Evolutionary conservation across 1,284 basidiomycete species (phyloP).

Genomic region (Puccinia triticina): DNA sequence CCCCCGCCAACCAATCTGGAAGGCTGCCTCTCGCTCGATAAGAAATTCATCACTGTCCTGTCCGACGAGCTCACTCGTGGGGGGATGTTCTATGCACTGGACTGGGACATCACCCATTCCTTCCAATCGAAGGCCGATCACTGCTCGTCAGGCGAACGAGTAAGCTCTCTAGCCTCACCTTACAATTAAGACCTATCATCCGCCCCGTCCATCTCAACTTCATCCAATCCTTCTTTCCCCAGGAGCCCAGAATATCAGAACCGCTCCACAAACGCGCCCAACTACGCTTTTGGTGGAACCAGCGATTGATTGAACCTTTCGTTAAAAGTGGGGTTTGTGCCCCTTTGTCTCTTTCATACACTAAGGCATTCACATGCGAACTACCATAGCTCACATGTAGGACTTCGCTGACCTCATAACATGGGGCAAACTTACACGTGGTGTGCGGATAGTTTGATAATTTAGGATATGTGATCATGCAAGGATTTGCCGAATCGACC

Average conservation of each 20-base stretch:
- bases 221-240: not conserved
- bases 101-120: slow-evolving; percentile 38
- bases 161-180: not conserved
- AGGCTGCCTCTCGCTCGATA: slow-evolving; percentile 33
- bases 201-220: not conserved
- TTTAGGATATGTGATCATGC: slow-evolving; percentile 44
- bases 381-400: not conserved
- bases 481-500: slow-evolving; percentile 46
- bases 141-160: not conserved
- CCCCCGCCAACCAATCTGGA: not conserved
- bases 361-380: not conserved
- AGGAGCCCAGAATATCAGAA: slow-evolving; percentile 28
- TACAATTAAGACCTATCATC: not conserved
- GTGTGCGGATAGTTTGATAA: slow-evolving; percentile 18
- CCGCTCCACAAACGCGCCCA: slow-evolving; percentile 32
- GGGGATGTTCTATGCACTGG: slow-evolving; percentile 47
- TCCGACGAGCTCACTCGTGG: slow-evolving; percentile 31
- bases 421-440: not conserved
- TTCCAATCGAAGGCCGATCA: slow-evolving; percentile 35
- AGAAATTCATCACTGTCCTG: slow-evolving; percentile 28
- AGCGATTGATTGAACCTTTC: slow-evolving; percentile 40
- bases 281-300: slow-evolving; percentile 45
- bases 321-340: slow-evolving; percentile 41
- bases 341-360: not conserved
- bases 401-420: not conserved